Conservation (phyloP, 495 filamentous ascomycete genomes). For the Aspergillus funiculosus region DNA sequence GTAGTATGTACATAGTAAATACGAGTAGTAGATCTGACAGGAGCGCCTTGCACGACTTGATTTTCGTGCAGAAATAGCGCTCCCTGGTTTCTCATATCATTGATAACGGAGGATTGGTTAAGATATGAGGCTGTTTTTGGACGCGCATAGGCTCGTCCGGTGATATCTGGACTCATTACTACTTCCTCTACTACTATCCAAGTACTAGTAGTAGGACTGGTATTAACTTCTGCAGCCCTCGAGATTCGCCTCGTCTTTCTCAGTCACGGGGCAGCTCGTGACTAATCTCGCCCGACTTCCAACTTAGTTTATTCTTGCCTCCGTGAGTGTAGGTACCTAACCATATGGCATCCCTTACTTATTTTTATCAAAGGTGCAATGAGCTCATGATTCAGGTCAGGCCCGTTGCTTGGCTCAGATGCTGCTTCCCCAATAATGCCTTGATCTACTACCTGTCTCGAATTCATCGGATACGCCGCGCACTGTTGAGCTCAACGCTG, state of each 20-base stretch:
- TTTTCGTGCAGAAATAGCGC: slow-evolving; percentile 18
- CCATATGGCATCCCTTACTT: background rate
- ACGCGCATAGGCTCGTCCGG: slow-evolving; percentile 5
- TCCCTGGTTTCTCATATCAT: no score
- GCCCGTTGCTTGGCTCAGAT: no score
- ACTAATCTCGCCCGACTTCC: background rate
- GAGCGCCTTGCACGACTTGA: slow-evolving; percentile 2
- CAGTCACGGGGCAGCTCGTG: slow-evolving; percentile 6
- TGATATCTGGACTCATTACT: no score
- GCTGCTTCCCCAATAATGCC: no score
- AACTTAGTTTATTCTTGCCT: background rate
- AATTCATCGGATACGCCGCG: background rate
- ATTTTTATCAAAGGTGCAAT: slow-evolving; percentile 1
- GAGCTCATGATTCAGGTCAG: no score
- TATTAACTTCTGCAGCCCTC: no score
- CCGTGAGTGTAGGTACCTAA: no score
- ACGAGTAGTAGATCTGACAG: background rate
- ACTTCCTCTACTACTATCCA: no score
- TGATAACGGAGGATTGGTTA: no score
- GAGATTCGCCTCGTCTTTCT: background rate
- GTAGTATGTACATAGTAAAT: no score
- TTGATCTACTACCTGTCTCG: background rate
- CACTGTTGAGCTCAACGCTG: slow-evolving; percentile 1
- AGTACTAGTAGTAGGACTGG: no score
- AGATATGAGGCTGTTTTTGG: no score